These are phyloP conservation scores for Ambrosiella xylebori DNA, from an alignment of 2,329 filamentous ascomycete genomes.

Conservation along the genomic window DNA sequence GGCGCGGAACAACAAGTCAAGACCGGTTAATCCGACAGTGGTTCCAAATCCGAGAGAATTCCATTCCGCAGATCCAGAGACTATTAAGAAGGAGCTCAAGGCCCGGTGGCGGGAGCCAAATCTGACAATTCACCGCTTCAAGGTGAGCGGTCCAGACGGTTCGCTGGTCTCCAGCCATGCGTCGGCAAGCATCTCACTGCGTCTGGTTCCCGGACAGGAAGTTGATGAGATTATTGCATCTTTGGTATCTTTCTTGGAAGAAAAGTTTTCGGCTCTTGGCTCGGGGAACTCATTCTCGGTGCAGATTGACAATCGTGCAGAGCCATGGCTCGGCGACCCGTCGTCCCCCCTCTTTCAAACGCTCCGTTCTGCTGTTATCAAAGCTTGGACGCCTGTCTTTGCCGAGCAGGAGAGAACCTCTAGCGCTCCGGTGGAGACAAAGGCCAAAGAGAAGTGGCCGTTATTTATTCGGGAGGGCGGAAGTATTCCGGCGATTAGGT, in stretches of 20 bases:
- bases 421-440: neutral
- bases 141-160: conserved; percentile 79
- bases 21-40: neutral
- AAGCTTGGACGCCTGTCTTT: conserved; percentile 56
- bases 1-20: conserved; percentile 31
- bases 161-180: conserved; percentile 84
- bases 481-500: conserved; percentile 84
- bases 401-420: conserved; percentile 15
- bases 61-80: neutral
- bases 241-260: conserved; percentile 48
- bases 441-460: conserved; percentile 25
- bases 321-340: conserved; percentile 90
- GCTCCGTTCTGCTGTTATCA: conserved; percentile 67
- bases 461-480: conserved; percentile 93
- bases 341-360: conserved; percentile 82
- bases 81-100: conserved; percentile 68
- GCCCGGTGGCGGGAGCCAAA: conserved; percentile 91
- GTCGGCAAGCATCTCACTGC: conserved; percentile 73
- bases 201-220: conserved; percentile 85
- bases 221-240: conserved; percentile 56
- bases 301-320: conserved; percentile 79
- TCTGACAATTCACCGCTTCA: conserved; percentile 81
- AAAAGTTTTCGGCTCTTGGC: conserved; percentile 55
- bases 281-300: conserved; percentile 69
- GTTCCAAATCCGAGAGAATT: neutral